Conservation (phyloP, 192 early-diverging fungal species). For the Rhizoclosmatium sp. region DNA sequence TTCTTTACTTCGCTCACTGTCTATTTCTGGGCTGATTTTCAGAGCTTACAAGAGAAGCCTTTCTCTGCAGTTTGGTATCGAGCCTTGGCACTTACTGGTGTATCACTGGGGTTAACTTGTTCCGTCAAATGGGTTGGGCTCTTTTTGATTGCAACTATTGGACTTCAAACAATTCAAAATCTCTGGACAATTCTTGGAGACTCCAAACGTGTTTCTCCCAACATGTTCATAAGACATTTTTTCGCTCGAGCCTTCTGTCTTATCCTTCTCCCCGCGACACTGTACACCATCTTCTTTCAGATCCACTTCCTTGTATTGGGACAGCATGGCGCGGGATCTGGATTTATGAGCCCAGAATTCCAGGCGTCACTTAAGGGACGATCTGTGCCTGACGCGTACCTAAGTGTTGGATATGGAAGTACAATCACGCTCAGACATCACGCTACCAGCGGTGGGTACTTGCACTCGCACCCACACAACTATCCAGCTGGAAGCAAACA, state of each 20-base stretch:
- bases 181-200: constrained; percentile 60
- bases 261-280: constrained; percentile 52
- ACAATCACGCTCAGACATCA: constrained; percentile 69
- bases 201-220: constrained; percentile 18
- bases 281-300: constrained; percentile 55
- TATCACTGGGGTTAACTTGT: constrained; percentile 51
- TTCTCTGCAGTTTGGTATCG: constrained; percentile 56
- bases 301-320: constrained; percentile 55
- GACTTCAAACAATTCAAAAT: constrained; percentile 55
- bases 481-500: constrained; percentile 84
- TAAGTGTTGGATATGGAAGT: constrained; percentile 70
- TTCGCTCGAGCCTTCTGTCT: constrained; percentile 56
- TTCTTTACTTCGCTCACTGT: constrained; percentile 58
- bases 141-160: constrained; percentile 59
- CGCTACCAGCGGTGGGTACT: constrained; percentile 75
- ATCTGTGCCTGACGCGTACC: constrained; percentile 41
- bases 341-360: constrained; percentile 66
- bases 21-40: constrained; percentile 55
- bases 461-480: constrained; percentile 72
- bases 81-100: constrained; percentile 18
- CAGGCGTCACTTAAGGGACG: constrained; percentile 53
- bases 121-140: constrained; percentile 67
- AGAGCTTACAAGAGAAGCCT: constrained; percentile 48
- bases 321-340: constrained; percentile 43
- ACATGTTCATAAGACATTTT: constrained; percentile 52